These are phyloP conservation scores for Phoma sp. DNA, from an alignment of 2,329 filamentous ascomycete genomes.

Conservation along the genomic window DNA sequence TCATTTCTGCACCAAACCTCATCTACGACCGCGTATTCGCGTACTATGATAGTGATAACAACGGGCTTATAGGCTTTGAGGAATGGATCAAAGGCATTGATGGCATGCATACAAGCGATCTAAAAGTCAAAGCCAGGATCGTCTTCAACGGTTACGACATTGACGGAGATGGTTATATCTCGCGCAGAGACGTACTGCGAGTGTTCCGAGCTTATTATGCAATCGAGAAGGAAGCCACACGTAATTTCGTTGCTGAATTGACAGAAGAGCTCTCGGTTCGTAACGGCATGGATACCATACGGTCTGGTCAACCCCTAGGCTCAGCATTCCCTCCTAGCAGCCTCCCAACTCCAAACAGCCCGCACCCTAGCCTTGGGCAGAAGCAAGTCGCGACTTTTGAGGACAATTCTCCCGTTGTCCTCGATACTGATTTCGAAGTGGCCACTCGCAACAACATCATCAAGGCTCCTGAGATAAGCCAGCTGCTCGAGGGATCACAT, in stretches of 20 bases:
- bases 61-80: constrained; percentile 88
- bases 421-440: constrained; percentile 33
- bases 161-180: constrained; percentile 84
- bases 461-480: constrained; percentile 15
- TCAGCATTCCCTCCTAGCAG: constrained; percentile 51
- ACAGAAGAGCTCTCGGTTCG: constrained; percentile 76
- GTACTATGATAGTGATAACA: constrained; percentile 91
- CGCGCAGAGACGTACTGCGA: constrained; percentile 84
- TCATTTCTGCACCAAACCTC: constrained; percentile 80
- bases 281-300: constrained; percentile 48
- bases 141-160: constrained; percentile 92
- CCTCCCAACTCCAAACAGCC: constrained; percentile 33
- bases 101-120: constrained; percentile 57
- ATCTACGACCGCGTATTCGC: constrained; percentile 97
- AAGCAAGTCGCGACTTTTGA: constrained; percentile 45
- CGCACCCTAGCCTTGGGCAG: constrained; percentile 25
- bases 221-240: constrained; percentile 86
- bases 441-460: constrained; percentile 28
- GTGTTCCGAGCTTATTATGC: constrained; percentile 94
- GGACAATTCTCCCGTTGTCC: constrained; percentile 35
- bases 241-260: constrained; percentile 78
- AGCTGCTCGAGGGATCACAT: constrained; percentile 10
- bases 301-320: constrained; percentile 55
- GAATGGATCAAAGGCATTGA: constrained; percentile 89
- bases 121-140: constrained; percentile 57